phyloP scores from a whole-genome alignment of 352 stramenopile genomes.

The Plasmopara viticola region DNA sequence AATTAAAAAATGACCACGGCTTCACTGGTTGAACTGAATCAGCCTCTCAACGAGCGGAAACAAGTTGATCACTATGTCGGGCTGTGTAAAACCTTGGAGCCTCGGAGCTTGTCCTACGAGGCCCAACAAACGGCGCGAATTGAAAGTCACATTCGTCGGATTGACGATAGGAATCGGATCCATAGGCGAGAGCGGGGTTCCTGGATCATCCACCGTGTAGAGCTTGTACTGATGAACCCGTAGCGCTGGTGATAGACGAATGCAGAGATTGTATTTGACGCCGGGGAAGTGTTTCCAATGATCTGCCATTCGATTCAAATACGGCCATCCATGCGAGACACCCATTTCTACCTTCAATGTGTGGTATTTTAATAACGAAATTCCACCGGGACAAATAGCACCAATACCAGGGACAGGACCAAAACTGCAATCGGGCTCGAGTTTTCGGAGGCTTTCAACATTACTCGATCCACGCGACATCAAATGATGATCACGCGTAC shows the following conservation, averaged over 20 bases:
- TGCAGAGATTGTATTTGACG: slow-evolving; percentile 1
- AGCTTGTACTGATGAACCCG: not conserved
- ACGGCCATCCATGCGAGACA: not conserved
- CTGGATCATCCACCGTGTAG: slow-evolving; percentile 1
- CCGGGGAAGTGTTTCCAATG: not conserved
- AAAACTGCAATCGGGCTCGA: not conserved
- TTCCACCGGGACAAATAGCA: not conserved
- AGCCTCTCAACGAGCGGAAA: not conserved
- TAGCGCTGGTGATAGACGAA: not conserved
- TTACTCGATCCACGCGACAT: not conserved
- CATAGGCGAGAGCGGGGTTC: not conserved
- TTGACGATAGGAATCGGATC: not conserved
- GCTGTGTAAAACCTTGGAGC: not conserved
- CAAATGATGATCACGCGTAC: not conserved
- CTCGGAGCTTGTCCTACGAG: not conserved
- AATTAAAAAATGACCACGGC: too few relatives aligned
- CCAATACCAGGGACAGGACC: not conserved
- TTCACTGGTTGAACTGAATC: not conserved
- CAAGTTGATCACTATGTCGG: not conserved
- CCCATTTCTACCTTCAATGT: not conserved
- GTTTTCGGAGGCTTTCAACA: not conserved
- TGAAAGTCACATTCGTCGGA: not conserved
- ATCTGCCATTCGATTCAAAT: not conserved
- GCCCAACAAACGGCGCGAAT: not conserved
- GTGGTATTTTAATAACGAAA: too few relatives aligned